A percentile compares a stretch with the other conserved stretches of the same genome.
Evolutionary conservation across 345 rosid genomes (phyloP).

Genomic region (Reutealis trisperma): DNA sequence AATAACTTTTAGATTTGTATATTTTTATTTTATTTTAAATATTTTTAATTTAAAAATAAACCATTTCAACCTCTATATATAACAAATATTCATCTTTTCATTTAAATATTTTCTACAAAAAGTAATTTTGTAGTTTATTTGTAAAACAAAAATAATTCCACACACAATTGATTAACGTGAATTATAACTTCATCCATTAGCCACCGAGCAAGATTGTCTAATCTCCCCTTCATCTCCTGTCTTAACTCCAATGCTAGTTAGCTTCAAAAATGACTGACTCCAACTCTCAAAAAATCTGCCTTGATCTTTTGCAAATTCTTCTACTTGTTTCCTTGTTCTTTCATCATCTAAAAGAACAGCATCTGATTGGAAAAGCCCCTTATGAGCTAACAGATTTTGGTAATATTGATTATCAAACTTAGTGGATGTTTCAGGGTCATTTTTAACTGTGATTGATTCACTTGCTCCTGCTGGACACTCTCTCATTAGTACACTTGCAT

Average conservation of each 20-base stretch:
- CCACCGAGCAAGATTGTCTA: slow-evolving; percentile 57
- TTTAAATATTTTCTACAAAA: no score
- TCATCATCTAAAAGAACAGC: slow-evolving; percentile 53
- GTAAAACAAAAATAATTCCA: no score
- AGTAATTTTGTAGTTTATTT: no score
- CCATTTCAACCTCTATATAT: no score
- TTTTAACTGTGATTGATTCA: slow-evolving; percentile 47
- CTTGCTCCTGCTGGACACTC: slow-evolving; percentile 50
- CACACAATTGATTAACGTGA: no score
- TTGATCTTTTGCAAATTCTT: slow-evolving; percentile 55
- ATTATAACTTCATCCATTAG: slow-evolving; percentile 12
- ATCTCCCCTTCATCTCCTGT: slow-evolving; percentile 69
- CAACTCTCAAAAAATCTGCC: slow-evolving; percentile 57
- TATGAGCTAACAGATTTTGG: slow-evolving; percentile 49
- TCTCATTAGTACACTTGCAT: slow-evolving; percentile 51
- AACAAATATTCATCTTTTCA: no score
- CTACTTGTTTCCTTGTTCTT: slow-evolving; percentile 53
- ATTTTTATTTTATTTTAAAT: no score
- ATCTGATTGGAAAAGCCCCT: slow-evolving; percentile 77
- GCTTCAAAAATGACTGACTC: slow-evolving; percentile 73
- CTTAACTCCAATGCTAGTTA: slow-evolving; percentile 64
- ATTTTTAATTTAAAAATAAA: no score
- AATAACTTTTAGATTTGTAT: no score
- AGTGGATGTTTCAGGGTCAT: slow-evolving; percentile 60
- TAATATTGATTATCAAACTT: slow-evolving; percentile 71